A percentile compares a stretch with the other conserved stretches of the same genome.
Conservation (phyloP, 768 basidiomycete genomes). For the Hirschioporus abietinus region DNA sequence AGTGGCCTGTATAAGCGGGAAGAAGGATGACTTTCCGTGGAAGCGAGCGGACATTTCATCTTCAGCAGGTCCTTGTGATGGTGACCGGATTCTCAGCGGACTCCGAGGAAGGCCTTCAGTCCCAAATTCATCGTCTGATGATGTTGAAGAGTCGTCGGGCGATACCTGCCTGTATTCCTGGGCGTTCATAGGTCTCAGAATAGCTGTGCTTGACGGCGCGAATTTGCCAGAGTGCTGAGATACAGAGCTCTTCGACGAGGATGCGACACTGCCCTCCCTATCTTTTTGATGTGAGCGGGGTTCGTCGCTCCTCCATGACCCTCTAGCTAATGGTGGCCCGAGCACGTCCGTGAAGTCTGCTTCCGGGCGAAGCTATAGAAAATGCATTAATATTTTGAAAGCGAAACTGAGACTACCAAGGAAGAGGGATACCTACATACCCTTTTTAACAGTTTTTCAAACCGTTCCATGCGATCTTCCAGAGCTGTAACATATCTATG, state of each 20-base stretch:
- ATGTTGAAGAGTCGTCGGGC: neutral
- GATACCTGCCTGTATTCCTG: neutral
- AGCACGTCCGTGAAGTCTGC: constrained; percentile 57
- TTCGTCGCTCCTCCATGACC: constrained; percentile 50
- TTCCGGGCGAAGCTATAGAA: constrained; percentile 53
- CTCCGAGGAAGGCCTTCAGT: constrained; percentile 13
- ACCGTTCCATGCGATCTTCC: constrained; percentile 52
- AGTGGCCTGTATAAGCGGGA: constrained; percentile 49
- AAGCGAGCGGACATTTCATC: constrained; percentile 33
- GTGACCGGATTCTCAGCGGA: constrained; percentile 27
- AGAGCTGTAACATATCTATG: constrained; percentile 51
- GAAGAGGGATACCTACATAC: constrained; percentile 27
- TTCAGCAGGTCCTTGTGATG: constrained; percentile 16
- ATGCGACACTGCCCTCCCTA: neutral
- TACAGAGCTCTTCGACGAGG: constrained; percentile 6
- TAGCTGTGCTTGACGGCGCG: constrained; percentile 16
- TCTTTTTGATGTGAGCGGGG: constrained; percentile 10
- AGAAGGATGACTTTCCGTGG: constrained; percentile 57
- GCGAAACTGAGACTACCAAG: neutral
- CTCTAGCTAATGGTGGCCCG: constrained; percentile 56
- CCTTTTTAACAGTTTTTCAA: constrained; percentile 49
- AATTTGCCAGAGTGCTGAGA: neutral
- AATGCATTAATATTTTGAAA: neutral
- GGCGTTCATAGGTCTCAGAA: constrained; percentile 12
- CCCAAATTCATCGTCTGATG: neutral